Percentiles rank a stretch among this genome's conserved stretches.
phyloP scores from a whole-genome alignment of 1,139 yeast genomes.

The Scheffersomyces titani region DNA sequence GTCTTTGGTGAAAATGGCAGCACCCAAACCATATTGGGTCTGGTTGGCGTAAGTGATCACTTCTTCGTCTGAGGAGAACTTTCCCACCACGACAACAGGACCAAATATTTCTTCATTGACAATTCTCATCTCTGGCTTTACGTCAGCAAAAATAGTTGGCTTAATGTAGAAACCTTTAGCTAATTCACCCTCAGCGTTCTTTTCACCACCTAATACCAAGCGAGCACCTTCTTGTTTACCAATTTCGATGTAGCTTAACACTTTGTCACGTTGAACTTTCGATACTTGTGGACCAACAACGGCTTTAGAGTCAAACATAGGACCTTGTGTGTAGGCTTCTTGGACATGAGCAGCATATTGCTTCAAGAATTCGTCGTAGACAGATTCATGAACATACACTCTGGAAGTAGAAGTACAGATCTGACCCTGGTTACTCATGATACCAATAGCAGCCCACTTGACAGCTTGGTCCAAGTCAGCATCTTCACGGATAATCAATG shows the following conservation, averaged over 20 bases:
- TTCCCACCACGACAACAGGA: conserved; percentile 57
- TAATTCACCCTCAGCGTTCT: conserved; percentile 35
- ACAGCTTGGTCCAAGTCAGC: conserved; percentile 80
- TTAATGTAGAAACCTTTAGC: conserved; percentile 50
- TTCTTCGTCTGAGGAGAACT: conserved; percentile 55
- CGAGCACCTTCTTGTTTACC: conserved; percentile 62
- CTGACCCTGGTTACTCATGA: conserved; percentile 71
- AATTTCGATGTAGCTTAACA: conserved; percentile 49
- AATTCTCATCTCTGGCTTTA: conserved; percentile 52
- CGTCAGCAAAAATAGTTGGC: conserved; percentile 59
- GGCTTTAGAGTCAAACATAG: conserved; percentile 56
- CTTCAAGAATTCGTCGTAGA: conserved; percentile 52
- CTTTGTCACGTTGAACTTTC: conserved; percentile 62
- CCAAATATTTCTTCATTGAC: conserved; percentile 63
- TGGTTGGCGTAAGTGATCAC: conserved; percentile 52
- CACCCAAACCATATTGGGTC: conserved; percentile 56
- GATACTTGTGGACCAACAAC: conserved; percentile 83
- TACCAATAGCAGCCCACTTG: conserved; percentile 83
- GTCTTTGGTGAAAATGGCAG: conserved; percentile 28
- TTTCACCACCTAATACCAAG: conserved; percentile 48
- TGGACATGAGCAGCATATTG: conserved; percentile 32
- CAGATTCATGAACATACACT: conserved; percentile 42
- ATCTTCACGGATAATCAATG: conserved; percentile 68
- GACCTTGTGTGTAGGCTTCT: conserved; percentile 56
- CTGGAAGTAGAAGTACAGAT: conserved; percentile 50